A percentile compares a stretch with the other conserved stretches of the same genome.
These are phyloP conservation scores for Leccinum griseonigrum DNA, from an alignment of 1,284 basidiomycete species.

Conservation along the genomic window DNA sequence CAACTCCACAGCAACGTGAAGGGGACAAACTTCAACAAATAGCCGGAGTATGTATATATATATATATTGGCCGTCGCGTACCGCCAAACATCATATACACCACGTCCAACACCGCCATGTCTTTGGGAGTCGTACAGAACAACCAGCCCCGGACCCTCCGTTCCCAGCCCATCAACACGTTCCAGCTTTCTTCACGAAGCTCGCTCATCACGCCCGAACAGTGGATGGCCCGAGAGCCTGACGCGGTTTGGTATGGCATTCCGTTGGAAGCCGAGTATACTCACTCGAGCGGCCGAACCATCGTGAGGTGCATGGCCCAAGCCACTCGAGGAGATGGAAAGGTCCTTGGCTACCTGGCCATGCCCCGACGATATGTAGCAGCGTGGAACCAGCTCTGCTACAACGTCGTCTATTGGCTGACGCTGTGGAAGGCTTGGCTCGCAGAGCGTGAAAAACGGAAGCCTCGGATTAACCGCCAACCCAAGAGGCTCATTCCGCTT, in stretches of 20 bases:
- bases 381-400: neutral
- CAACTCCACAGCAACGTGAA: no score
- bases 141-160: no score
- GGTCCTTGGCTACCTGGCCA: neutral
- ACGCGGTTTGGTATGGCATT: neutral
- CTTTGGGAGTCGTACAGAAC: no score
- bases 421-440: neutral
- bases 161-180: no score
- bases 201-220: neutral
- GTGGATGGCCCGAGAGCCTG: neutral
- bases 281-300: neutral
- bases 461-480: neutral
- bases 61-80: no score
- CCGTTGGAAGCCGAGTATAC: neutral
- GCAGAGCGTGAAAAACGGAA: neutral
- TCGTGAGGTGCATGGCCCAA: no score
- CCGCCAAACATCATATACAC: no score
- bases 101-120: no score
- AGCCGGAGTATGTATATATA: no score
- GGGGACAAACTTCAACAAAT: no score
- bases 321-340: neutral
- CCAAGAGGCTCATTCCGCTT: neutral
- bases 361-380: neutral
- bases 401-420: neutral
- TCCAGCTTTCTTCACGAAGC: no score